Evolutionary conservation across 345 rosid genomes (phyloP).

Genomic region (Populus alba): DNA sequence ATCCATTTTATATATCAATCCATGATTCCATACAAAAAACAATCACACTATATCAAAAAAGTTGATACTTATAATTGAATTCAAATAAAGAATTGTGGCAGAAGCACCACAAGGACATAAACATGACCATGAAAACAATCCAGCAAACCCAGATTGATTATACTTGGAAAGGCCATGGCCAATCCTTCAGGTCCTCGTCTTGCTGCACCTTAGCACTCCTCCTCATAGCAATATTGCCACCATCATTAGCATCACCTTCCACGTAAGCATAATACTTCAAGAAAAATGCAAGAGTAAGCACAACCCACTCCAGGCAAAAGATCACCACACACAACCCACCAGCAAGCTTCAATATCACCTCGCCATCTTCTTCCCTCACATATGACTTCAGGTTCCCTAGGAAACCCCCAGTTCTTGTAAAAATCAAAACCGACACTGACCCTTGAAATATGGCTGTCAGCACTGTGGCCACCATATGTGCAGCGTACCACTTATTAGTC

Average conservation of each 20-base stretch:
- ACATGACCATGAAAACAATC: not conserved
- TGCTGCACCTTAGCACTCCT: slow-evolving; percentile 69
- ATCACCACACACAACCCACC: slow-evolving; percentile 74
- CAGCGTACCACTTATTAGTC: slow-evolving; percentile 61
- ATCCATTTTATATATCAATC: not conserved
- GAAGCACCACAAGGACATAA: not conserved
- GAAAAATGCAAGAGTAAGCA: slow-evolving; percentile 82
- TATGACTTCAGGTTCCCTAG: slow-evolving; percentile 67
- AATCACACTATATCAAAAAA: not conserved
- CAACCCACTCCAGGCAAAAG: slow-evolving; percentile 87
- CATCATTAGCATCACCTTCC: slow-evolving; percentile 41
- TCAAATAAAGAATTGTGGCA: not conserved
- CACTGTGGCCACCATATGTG: slow-evolving; percentile 84
- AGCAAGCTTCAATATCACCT: slow-evolving; percentile 68
- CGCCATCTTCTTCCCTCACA: slow-evolving; percentile 79
- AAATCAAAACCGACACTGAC: slow-evolving; percentile 72
- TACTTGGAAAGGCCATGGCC: slow-evolving; percentile 86
- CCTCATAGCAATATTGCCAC: slow-evolving; percentile 23
- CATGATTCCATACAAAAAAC: not conserved
- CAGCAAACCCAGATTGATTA: slow-evolving; percentile 18
- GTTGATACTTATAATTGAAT: not conserved
- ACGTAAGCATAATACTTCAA: slow-evolving; percentile 67
- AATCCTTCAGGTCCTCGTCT: slow-evolving; percentile 69
- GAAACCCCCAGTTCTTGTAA: slow-evolving; percentile 64
- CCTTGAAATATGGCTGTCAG: slow-evolving; percentile 90